phyloP scores from a whole-genome alignment of 768 basidiomycete species.

The Russula sp. region DNA sequence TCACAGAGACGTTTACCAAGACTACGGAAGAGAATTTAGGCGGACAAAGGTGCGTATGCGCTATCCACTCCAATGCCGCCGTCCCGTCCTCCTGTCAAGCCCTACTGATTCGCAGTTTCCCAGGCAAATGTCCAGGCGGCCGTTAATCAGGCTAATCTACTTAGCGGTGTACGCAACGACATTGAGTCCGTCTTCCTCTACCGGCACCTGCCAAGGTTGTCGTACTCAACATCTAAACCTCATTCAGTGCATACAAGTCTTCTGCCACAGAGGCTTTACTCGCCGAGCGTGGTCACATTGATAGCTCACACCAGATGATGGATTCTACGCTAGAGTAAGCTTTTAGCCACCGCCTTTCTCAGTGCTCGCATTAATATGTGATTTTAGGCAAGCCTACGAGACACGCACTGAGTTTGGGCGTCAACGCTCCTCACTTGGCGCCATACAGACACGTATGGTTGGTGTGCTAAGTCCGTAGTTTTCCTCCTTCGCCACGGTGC shows the following conservation, averaged over 20 bases:
- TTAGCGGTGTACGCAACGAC: conserved; percentile 89
- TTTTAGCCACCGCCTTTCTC: not conserved
- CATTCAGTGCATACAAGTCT: conserved; percentile 77
- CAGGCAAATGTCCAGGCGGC: conserved; percentile 77
- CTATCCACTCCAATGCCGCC: not conserved
- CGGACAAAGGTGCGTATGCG: conserved; percentile 64
- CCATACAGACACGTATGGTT: conserved; percentile 79
- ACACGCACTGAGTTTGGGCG: conserved; percentile 87
- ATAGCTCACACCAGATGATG: conserved; percentile 91
- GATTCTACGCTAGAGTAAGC: conserved; percentile 83
- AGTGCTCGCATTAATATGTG: not conserved
- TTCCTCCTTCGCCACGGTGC: not conserved
- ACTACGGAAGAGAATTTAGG: conserved; percentile 76
- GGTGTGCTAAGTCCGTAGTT: conserved; percentile 61
- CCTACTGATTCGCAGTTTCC: not conserved
- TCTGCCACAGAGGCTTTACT: conserved; percentile 81
- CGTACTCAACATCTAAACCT: not conserved
- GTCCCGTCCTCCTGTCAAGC: too few relatives aligned
- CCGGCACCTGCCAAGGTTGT: not conserved
- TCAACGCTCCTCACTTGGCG: conserved; percentile 66
- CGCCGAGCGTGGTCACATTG: conserved; percentile 82
- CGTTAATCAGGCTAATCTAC: conserved; percentile 77
- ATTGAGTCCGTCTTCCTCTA: conserved; percentile 62
- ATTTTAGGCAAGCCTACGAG: conserved; percentile 86
- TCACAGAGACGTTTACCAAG: conserved; percentile 84